Base-by-base conservation (phyloP, 306 rosid genomes). In the Cyamopsis tetragonoloba region DNA sequence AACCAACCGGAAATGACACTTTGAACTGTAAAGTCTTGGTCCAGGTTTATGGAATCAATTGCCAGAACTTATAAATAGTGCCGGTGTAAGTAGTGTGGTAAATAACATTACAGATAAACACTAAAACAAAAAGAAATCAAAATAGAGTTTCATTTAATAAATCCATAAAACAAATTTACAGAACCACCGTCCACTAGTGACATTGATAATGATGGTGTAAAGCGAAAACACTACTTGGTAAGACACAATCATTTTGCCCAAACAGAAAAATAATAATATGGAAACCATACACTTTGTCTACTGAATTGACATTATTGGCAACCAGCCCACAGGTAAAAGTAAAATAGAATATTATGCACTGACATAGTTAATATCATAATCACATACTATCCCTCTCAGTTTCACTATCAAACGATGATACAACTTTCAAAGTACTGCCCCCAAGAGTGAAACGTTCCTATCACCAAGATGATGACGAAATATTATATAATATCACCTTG, bases 391-490 rank as follows among this genome's bases (percentile, higher is more conserved):
- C 10, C 17, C 51, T 34, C 24, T 24, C 73, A 66, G 47, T 7
- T 37, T 35, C 14, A n/a, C n/a, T n/a, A n/a, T n/a, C n/a, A n/a
- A n/a, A n/a, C n/a, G 43, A 65, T 35, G 53, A 12, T 50, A 66
- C 42, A 54, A 47, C 22, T 22, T 79, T 49, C 4, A 7, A 59
- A 44, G 56, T 35, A 63, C 64, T 6, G 14, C 9, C 41, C 49
- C 41, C 32, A 6, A 24, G 6, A 59, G 66, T 42, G 31, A 22
- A 44, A n/a, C n/a, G 46, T 76, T 66, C 42, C 20, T 30, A 80
- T 86, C 90, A 89, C 80, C 92, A 80, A 89, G 90, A 84, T 51
- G 96, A 86, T 89, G 89, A 88, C 57, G 34, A 71, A 73, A 65
- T 71, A 42, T 64, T 14, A 59, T 78, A 62, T 18, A 30, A 50